Base-by-base conservation (phyloP, 108 stramenopile species). In the Cyclotella kingstonii region DNA sequence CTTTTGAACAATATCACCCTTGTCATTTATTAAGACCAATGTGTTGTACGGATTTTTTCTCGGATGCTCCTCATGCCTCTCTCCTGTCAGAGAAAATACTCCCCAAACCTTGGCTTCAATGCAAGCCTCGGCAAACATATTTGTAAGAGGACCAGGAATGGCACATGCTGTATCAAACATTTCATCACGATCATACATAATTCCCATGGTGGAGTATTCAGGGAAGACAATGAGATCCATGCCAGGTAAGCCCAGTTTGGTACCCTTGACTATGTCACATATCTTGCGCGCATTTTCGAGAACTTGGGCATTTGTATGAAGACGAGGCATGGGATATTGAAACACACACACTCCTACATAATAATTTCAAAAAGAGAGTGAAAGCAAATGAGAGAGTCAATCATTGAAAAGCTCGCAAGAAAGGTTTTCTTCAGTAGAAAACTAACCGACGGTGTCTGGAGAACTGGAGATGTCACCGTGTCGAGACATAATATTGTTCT, bases 41-140 rank as follows among this genome's bases (percentile, higher is more conserved):
- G 88, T 89, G 41, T 89, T 89, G 83, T 89, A 89, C 0, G 88
- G 88, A 70, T 89, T 89, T 50, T 89, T 89, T 36, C 72, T 81
- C 15, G 88, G 88, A 55, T 89, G 88, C 6, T 84, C 88, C 44
- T 89, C 88, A 47, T 89, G 88, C 46, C 79, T 81, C 41, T 89
- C 88, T 2, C 88, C 88, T 30, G 88, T 89, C 42, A 89, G 49
- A 27, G 68, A 71, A 54, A 89, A 89, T 21, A 89, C 87, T 22
- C 87, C 87, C 87, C 87, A 89, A 9, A 79, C 80, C 15, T 79
- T 79, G 7, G 83, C 84, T 28, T 89, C 82, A 25, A 59, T 69
- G 55, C 88, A 89, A 0, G 83, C 82, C 29, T 66, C 81, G 18
- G 78, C 81, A 58, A 76, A 76, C 74, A 71, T 70, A 4, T 76